Evolutionary conservation across 805 yeast species (phyloP), one percentile per base, ranked within the genome.

Genomic region (Phaffomyces opuntiae): DNA sequence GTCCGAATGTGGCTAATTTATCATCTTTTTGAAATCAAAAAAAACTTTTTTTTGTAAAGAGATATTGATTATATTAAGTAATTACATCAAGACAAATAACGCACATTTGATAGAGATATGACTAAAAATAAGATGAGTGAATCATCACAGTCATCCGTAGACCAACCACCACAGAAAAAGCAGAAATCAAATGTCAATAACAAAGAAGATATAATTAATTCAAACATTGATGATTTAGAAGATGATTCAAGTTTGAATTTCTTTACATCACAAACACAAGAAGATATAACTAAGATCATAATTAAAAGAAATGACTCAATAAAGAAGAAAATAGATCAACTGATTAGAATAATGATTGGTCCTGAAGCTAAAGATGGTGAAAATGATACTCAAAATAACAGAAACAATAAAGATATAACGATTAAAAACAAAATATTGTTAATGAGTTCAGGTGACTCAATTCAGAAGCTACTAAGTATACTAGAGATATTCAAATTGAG

Each of bases 221-320:
- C 24, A 21, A 29, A 13, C 13, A 32, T 14, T 5, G 34, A 32
- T 32, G 14, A 14, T 14, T 3, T 8, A 14, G 16, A 32, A 7
- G 42, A 33, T n/a, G 19, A 16, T 21, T 40, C 43, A 36, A 19
- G 7, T 13, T 34, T 16, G 12, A 26, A 24, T 37, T 11, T 26
- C 25, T 45, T 45, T 27, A 37, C 48, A 13, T 45, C 38, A 33
- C 40, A 41, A 16, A 21, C 44, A 7, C 44, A 45, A n/a, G 19
- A 29, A 29, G 31, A 29, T 29, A 29, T 29, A 29, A 29, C 31
- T 29, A 29, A 43, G 32, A n/a, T 49, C 1, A 44, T 53, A 4
- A 53, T 57, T 7, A 57, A 52, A 45, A 55, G 52, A 19, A 54
- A 53, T 24, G 62, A 58, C 35, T 55, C 53, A 37, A 54, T 58